Base-by-base conservation (phyloP, 257 asterid genomes). In the Plantago major region DNA sequence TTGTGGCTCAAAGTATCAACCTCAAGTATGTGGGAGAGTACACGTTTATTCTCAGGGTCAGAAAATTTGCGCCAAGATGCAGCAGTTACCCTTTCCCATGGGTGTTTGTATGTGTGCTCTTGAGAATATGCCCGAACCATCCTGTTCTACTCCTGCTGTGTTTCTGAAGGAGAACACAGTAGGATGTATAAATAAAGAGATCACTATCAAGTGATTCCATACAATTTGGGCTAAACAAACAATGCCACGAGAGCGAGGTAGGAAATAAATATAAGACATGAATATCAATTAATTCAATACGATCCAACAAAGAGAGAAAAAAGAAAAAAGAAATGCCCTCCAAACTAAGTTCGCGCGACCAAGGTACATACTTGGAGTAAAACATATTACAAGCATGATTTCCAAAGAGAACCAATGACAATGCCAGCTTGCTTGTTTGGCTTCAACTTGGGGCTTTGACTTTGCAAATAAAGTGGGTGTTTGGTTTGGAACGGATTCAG, bases 11-110 rank as follows among this genome's bases (percentile, higher is more conserved):
- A 62, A 10, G 97, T 93, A 66, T 93, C 99, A 3, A 93, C 99
- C 26, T 89, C 96, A 10, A 85, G 88, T 63, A 93, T 84, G 81
- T 93, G 97, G 7, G 99, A 93, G 16, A 93, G 83, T 3, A 75
- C 70, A 15, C 88, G 88, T 67, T 89, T 93, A 81, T 93, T 93
- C 72, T 87, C 99, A 0, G 99, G 94, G 69, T 93, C 97, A 8
- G 99, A 69, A 67, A 86, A 93, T 71, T 89, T 89, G 75, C 99
- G 91, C 96, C 97, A 93, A 0, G 99, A 89, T 38, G 99, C 99
- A 50, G 99, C 71, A 11, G 97, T 89, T 46, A 93, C 97, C 38
- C 96, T 74, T 62, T 93, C 97, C 99, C 97, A 93, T 17, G 99
- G 99, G 71, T 89, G 97, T 74, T 79, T 89, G 81, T 76, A 93